phyloP scores from a whole-genome alignment of 169 alveolate genomes.

The Pseudocohnilembus persalinus region DNA sequence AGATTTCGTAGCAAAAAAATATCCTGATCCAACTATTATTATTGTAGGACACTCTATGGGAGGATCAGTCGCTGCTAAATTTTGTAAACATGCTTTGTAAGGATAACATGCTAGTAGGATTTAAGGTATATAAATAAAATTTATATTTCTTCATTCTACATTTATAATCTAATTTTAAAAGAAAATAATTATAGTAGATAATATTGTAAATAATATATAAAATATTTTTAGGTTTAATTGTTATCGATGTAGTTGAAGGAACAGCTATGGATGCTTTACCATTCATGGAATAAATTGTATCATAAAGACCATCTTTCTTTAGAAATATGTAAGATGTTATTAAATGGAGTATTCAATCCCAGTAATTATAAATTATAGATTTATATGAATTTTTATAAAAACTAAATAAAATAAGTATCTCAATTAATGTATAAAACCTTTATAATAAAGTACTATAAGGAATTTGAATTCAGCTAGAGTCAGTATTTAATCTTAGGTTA shows the following conservation, averaged over 20 bases:
- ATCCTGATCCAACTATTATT: conserved; percentile 57
- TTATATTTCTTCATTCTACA: too few relatives aligned
- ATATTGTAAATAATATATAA: conserved; percentile 42
- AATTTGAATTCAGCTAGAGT: conserved; percentile 85
- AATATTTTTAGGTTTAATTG: conserved; percentile 70
- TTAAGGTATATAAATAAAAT: conserved; percentile 11
- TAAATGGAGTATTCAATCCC: conserved; percentile 70
- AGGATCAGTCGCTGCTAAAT: conserved; percentile 80
- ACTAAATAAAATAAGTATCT: not conserved
- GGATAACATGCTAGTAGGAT: conserved; percentile 14
- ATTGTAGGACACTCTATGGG: conserved; percentile 88
- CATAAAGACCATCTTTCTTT: conserved; percentile 81
- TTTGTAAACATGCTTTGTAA: conserved; percentile 46
- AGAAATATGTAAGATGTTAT: conserved; percentile 80
- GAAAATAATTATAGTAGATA: conserved; percentile 1
- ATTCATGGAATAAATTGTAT: conserved; percentile 85
- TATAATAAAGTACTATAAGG: conserved; percentile 28
- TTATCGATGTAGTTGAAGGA: conserved; percentile 90
- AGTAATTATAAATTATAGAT: conserved; percentile 41
- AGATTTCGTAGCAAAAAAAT: conserved; percentile 50
- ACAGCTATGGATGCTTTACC: conserved; percentile 92
- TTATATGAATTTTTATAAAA: too few relatives aligned
- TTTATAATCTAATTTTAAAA: not conserved
- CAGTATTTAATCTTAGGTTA: conserved; percentile 81
- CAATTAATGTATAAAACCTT: too few relatives aligned